Evolutionary conservation across 192 early-diverging fungal genomes (phyloP), one percentile per base, ranked within the genome.

Genomic region (Glomus cerebriforme): DNA sequence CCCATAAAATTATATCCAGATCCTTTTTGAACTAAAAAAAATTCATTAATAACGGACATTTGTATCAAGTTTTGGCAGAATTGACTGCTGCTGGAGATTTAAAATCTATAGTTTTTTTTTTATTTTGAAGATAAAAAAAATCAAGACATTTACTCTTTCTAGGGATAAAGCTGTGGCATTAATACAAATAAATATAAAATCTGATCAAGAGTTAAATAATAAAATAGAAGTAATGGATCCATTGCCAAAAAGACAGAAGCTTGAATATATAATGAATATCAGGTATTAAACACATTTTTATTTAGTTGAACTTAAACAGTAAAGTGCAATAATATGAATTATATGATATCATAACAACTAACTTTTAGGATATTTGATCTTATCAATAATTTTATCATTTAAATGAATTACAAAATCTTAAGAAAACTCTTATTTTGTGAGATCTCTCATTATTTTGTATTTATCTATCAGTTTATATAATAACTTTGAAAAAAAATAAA

Each of bases 21-120:
- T 71, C 6, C 69, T 71, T 71, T 71, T 71, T 13, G 63, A 65
- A 17, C 15, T 65, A 8, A 65, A 65, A 24, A n/a, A 65, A 65
- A 32, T 26, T 7, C 17, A 12, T 13, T 27, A 17, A 31, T 29
- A 15, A 64, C 5, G 8, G 13, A 65, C 27, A 65, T 65, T 31
- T 32, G 7, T 65, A 65, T 13, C 9, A 65, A 65, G 27, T 3
- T 26, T 31, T 65, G 26, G 27, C 9, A 31, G 63, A 65, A 65
- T 31, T 65, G 1, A 65, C 15, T 31, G 13, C 15, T 31, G 13
- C 9, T 31, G 26, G 27, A 31, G 27, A 65, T 32, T 65, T 65
- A 32, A 65, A 27, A 65, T 65, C 26, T 19, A 65, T n/a, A 65
- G 26, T 65, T 65, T 65, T 65, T 65, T 65, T 65, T 17, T 65